Evolutionary conservation across 2,329 filamentous ascomycete species (phyloP), one percentile per base, ranked within the genome.

Genomic region (Fusarium acutatum): DNA sequence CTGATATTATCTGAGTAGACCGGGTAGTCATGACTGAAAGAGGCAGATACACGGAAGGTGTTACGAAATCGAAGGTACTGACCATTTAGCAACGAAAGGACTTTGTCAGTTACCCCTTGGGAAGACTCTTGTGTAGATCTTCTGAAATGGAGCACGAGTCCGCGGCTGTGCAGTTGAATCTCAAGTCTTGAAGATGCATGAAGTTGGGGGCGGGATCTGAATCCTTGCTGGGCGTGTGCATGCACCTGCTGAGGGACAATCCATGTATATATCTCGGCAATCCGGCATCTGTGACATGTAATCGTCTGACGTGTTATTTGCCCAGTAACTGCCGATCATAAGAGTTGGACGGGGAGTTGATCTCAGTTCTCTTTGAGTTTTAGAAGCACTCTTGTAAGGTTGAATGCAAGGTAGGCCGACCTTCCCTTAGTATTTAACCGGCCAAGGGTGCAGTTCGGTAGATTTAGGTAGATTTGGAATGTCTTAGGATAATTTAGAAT

Each of bases 81-180:
- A 28, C 10, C 9, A 22, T 22, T 1, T 3, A 52, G n/a, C 6
- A 2, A 17, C 4, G 3, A 8, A 37, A 20, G 2, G 6, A 22
- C 8, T 37, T 9, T 18, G 2, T 26, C 5, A 20, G 7, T 11
- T 22, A 22, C 9, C 13, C 3, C 13, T 5, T 35, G 10, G n/a
- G 32, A 17, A 37, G 9, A 4, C 15, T 6, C 6, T 4, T 11
- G 4, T 26, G 32, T 28, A 37, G 32, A 37, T 53, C 24, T 26
- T 15, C 3, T 17, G 24, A 5, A 22, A 26, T 3, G 7, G 13
- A 22, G 17, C 12, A 22, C 6, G 49, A 28, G 8, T 8, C 6
- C 0, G 8, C 12, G 0, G 13, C 22, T 18, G 9, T 53, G 32
- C 22, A 37, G 32, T 37, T 26, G 9, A 22, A 7, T 37, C 6